These are phyloP conservation scores for Tolypocladium tropicale DNA, from an alignment of 2,329 filamentous ascomycete genomes.

Conservation along the genomic window DNA sequence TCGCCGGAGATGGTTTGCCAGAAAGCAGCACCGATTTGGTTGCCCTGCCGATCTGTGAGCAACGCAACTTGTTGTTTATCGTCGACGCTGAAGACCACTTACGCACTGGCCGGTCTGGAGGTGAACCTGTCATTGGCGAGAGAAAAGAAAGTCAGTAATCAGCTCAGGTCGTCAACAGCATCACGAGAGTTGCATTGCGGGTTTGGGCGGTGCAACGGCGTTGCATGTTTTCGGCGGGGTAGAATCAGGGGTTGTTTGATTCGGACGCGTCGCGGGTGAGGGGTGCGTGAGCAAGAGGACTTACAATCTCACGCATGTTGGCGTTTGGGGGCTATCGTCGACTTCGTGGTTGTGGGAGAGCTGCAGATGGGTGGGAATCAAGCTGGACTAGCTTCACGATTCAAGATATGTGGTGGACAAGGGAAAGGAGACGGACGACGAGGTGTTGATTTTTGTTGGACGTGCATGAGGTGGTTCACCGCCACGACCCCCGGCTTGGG, in stretches of 20 bases:
- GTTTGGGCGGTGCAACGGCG: slow-evolving; percentile 1
- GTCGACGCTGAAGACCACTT: slow-evolving; percentile 25
- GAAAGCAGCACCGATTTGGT: slow-evolving; percentile 99
- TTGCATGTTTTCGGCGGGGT: slow-evolving; percentile 20
- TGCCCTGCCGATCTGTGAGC: slow-evolving; percentile 60
- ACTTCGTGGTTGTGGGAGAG: slow-evolving; percentile 12
- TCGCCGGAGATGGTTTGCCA: slow-evolving; percentile 85
- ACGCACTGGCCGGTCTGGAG: slow-evolving; percentile 99
- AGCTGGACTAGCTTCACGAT: slow-evolving; percentile 25
- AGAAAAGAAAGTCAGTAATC: slow-evolving; percentile 42
- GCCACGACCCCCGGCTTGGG: slow-evolving; percentile 11
- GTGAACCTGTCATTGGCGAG: slow-evolving; percentile 70
- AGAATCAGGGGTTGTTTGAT: slow-evolving; percentile 24
- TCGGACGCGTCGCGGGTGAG: slow-evolving; percentile 28
- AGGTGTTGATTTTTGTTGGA: slow-evolving; percentile 16
- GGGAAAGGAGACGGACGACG: slow-evolving; percentile 10
- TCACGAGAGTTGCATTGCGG: neutral
- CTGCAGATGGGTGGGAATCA: slow-evolving; percentile 11
- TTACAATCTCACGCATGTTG: slow-evolving; percentile 62
- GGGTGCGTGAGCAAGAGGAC: slow-evolving; percentile 22
- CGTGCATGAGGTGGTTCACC: slow-evolving; percentile 15
- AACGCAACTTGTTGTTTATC: slow-evolving; percentile 4
- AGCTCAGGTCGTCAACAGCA: neutral
- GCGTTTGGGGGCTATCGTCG: slow-evolving; percentile 16
- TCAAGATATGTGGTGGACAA: slow-evolving; percentile 17